Base-by-base conservation (phyloP, 441 rosid species). In the Geranium incanum region DNA sequence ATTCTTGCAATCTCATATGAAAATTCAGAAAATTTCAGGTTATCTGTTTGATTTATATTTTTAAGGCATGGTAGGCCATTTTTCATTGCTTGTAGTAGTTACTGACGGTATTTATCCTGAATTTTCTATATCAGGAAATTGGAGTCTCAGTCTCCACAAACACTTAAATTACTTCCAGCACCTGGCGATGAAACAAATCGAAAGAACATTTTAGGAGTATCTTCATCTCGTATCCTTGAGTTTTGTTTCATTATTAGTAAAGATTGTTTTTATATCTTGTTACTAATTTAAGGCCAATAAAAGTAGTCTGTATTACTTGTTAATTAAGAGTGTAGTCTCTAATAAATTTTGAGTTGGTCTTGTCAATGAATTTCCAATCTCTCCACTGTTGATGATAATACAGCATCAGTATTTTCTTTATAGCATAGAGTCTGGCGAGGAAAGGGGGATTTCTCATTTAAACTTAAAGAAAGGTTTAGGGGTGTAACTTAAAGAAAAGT, bases 151-250 rank as follows among this genome's bases (percentile, higher is more conserved):
- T 74, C 86, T 69, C 81, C 88, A 59, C 97, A 88, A 78, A 75
- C 85, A 66, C 76, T 91, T 76, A 92, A 89, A 84, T 73, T 89
- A 71, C 78, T 95, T 81, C 85, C 92, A 12, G 83, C 92, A 67
- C 80, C 98, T 65, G 63, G 83, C 0, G 98, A 95, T 80, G 98
- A 95, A 76, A 77, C 87, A 36, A 80, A 84, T 70, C 91, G 90
- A 85, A 92, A 86, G 80, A 88, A 83, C 48, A 75, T 80, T 75
- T 84, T 92, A 65, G 92, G 96, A 68, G 77, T 77, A 79, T 79
- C 86, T 76, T 77, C 89, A 57, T 84, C 93, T 41, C 79, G 99
- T 94, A 94, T 94, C 99, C 99, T 86, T 77, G 37, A 65, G 16
- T 62, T 37, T 28, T 43, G 16, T 65, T 71, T 66, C 71, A 45